These are phyloP conservation scores for Volvox reticuliferus DNA, from an alignment of 139 green algal genomes.

Conservation along the genomic window DNA sequence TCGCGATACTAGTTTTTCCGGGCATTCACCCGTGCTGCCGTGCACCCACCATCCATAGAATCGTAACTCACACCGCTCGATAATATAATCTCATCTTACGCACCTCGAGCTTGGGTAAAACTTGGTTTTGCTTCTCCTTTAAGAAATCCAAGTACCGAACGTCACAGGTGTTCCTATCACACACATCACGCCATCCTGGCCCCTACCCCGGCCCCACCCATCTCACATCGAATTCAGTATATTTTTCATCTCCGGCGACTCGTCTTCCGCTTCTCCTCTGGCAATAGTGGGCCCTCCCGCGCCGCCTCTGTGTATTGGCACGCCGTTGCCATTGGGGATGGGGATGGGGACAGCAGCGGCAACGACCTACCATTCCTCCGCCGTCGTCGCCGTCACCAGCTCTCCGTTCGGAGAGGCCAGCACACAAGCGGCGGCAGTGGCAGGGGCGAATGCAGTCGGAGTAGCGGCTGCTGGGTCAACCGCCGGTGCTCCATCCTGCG, in stretches of 20 bases:
- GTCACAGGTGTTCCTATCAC: background rate
- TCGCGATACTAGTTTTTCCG: no score
- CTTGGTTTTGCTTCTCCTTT: background rate
- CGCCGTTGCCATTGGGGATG: background rate
- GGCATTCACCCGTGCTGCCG: no score
- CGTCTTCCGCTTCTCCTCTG: slow-evolving; percentile 2
- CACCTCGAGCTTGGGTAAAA: background rate
- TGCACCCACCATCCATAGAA: no score
- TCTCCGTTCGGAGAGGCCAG: background rate
- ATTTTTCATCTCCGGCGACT: slow-evolving; percentile 17
- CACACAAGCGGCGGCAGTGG: background rate
- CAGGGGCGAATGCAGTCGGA: background rate
- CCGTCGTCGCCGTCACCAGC: background rate
- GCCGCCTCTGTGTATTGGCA: slow-evolving; percentile 26
- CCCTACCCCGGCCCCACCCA: background rate
- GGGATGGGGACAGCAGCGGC: background rate
- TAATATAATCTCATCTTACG: background rate
- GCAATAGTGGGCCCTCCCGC: slow-evolving; percentile 7
- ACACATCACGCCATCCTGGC: background rate
- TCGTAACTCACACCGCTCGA: background rate
- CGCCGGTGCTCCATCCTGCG: background rate
- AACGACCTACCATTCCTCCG: background rate
- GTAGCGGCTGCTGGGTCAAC: background rate
- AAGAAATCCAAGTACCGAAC: background rate
- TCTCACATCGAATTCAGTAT: background rate